Evolutionary conservation across 768 basidiomycete genomes (phyloP).

Genomic region (Astraeus odoratus): DNA sequence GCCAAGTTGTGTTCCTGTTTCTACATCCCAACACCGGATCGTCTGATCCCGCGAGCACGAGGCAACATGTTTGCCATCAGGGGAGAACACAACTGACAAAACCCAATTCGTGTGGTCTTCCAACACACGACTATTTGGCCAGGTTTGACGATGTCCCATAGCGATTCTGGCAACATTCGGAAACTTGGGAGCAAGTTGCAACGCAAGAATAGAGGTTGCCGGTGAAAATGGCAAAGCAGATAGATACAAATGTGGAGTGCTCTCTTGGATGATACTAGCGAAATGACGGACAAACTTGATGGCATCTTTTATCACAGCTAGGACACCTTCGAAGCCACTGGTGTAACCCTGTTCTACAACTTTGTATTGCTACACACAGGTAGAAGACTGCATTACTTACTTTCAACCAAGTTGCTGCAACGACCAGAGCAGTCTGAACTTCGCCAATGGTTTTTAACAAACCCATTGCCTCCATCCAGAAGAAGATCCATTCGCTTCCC

Average conservation of each 20-base stretch:
- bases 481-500: constrained; percentile 22
- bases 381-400: not conserved
- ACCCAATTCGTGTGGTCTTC: not conserved
- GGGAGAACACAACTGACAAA: constrained; percentile 8
- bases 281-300: constrained; percentile 27
- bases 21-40: constrained; percentile 11
- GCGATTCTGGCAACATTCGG: not conserved
- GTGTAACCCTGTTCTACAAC: not conserved
- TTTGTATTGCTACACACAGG: too few species aligned
- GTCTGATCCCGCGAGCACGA: constrained; percentile 10
- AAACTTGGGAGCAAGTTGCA: not conserved
- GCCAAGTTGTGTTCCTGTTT: not conserved
- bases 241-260: constrained; percentile 6
- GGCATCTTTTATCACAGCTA: constrained; percentile 19
- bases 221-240: constrained; percentile 33
- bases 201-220: constrained; percentile 13
- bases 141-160: constrained; percentile 3
- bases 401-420: not conserved
- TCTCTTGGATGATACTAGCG: constrained; percentile 18
- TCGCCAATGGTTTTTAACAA: constrained; percentile 1
- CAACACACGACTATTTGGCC: constrained; percentile 14
- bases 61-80: constrained; percentile 13
- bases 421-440: constrained; percentile 1
- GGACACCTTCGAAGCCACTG: constrained; percentile 9
- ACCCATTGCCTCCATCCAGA: constrained; percentile 33